Percentiles rank a stretch among this genome's conserved stretches.
Evolutionary conservation across 1,284 basidiomycete genomes (phyloP).

Genomic region (Moesziomyces sp.): DNA sequence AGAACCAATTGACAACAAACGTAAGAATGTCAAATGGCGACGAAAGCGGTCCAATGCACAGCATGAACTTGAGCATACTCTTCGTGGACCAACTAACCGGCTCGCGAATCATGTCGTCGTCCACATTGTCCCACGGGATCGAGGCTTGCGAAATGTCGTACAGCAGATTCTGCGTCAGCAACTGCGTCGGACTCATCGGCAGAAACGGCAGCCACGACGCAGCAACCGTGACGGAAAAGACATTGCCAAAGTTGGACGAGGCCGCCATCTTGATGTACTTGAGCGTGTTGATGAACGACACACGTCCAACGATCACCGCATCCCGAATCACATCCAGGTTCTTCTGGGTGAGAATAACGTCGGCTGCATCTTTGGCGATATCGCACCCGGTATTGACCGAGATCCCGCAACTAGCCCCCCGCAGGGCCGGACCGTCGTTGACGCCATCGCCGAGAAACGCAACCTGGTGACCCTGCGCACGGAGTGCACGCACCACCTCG

Average conservation of each 20-base stretch:
- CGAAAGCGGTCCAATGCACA: not conserved
- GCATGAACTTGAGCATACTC: not conserved
- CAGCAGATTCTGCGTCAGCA: not conserved
- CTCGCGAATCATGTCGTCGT: not conserved
- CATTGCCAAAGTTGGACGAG: not conserved
- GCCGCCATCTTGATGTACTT: not conserved
- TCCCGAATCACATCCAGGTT: not conserved
- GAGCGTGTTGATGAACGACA: not conserved
- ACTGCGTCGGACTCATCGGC: not conserved
- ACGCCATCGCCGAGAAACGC: not conserved
- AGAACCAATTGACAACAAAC: not conserved
- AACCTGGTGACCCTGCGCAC: not conserved
- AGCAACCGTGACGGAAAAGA: not conserved
- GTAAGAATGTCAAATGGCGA: not conserved
- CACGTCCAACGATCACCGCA: not conserved
- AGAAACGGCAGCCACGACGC: not conserved
- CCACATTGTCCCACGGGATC: not conserved
- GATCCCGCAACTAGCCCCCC: not conserved
- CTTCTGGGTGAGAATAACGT: not conserved
- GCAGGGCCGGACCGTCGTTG: not conserved
- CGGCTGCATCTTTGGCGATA: not conserved
- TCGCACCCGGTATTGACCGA: not conserved
- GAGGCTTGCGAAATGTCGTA: not conserved
- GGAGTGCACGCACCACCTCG: not conserved
- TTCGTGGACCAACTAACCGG: not conserved